Evolutionary conservation across 441 rosid genomes (phyloP), one percentile per base, ranked within the genome.

Genomic region (Populus hybrid): DNA sequence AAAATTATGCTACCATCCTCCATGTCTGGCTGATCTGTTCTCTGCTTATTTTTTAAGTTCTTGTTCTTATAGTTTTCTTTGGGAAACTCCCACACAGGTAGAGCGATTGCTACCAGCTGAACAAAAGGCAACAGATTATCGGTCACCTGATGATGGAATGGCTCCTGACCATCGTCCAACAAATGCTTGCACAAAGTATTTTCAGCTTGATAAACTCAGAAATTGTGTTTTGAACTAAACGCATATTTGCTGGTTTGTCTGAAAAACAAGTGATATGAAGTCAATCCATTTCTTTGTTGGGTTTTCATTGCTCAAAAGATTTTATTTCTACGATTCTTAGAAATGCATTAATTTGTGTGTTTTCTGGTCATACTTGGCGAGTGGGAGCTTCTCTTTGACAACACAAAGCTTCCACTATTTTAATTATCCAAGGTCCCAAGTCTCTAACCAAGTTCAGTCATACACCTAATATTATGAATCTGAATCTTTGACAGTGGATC

Each of bases 91-190:
- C 69, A 53, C 76, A 66, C 87, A 94, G 97, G 99, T 92, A 72
- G 98, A 97, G 74, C 88, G 98, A 53, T 84, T 96, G 85, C 92
- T 96, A 70, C 89, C 98, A 79, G 89, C 94, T 78, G 98, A 96
- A 81, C 99, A 94, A 78, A 96, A 91, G 91, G 82, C 97, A 81
- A 92, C 98, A 28, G 98, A 96, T 85, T 96, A 91, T 85, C 85
- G 87, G 46, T 92, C 97, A 74, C 94, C 98, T 70, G 99, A 94
- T 87, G 99, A 96, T 84, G 99, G 97, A 82, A 88, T 92, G 73
- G 89, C 87, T 85, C 92, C 94, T 82, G 99, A 94, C 82, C 97
- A 97, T 90, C 98, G 98, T 71, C 95, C 99, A 82, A 97, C 99
- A 78, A 94, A 67, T 90, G 98, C 98, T 76, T 97, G 98, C 89